A percentile compares a stretch with the other conserved stretches of the same genome.
Evolutionary conservation across 2,329 filamentous ascomycete genomes (phyloP).

Genomic region (Blastomyces parvus): DNA sequence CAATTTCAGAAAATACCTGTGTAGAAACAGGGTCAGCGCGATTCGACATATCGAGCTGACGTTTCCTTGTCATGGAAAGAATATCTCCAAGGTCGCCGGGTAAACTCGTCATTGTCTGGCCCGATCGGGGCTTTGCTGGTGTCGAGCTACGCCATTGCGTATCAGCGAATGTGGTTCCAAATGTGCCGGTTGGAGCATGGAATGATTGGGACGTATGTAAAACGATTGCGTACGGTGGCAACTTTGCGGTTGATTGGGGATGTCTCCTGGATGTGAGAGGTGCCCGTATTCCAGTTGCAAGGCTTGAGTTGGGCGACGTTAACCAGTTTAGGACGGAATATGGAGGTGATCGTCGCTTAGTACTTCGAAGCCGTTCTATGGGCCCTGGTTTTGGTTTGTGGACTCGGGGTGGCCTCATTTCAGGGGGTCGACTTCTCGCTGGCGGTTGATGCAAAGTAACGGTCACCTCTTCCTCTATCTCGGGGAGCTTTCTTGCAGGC

Average conservation of each 20-base stretch:
- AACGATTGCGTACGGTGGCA: conserved; percentile 27
- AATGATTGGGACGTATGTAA: conserved; percentile 34
- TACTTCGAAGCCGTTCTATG: conserved; percentile 24
- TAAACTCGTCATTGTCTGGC: not conserved
- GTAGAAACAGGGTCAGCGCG: conserved; percentile 20
- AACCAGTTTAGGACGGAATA: conserved; percentile 16
- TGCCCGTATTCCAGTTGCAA: not conserved
- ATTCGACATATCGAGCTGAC: conserved; percentile 14
- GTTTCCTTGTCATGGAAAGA: conserved; percentile 17
- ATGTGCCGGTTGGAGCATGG: conserved; percentile 36
- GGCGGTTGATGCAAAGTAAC: conserved; percentile 32
- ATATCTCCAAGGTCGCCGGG: conserved; percentile 24
- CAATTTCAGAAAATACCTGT: conserved; percentile 24
- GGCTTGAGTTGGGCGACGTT: conserved; percentile 10
- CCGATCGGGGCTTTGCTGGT: not conserved
- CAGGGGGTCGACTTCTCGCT: conserved; percentile 19
- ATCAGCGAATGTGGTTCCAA: conserved; percentile 29
- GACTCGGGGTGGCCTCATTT: conserved; percentile 9
- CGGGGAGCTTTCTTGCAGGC: conserved; percentile 20
- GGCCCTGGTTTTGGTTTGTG: conserved; percentile 14
- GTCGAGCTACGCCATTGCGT: not conserved
- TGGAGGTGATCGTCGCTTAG: conserved; percentile 18
- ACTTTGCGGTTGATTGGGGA: conserved; percentile 18
- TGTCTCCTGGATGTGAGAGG: not conserved
- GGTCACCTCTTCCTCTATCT: conserved; percentile 25